Evolutionary conservation across 352 stramenopile species (phyloP).

Genomic region (Pythium graminicola): DNA sequence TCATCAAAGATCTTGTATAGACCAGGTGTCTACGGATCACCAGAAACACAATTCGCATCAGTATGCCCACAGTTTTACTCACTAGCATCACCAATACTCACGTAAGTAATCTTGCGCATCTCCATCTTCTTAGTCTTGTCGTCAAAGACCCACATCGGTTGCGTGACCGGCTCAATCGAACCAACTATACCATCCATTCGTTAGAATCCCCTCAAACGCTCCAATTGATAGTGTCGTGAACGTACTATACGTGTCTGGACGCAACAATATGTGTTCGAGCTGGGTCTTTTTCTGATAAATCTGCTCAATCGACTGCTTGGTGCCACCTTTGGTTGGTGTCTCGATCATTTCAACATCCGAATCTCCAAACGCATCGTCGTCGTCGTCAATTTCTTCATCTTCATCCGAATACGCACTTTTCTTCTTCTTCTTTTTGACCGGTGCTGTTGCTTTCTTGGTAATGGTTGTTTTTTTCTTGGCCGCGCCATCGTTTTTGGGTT

Average conservation of each 20-base stretch:
- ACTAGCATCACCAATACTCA: slow-evolving; percentile 18
- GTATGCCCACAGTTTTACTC: background rate
- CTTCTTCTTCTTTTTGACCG: slow-evolving; percentile 40
- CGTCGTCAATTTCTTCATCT: slow-evolving; percentile 38
- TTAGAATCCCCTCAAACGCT: background rate
- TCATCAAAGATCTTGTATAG: slow-evolving; percentile 99
- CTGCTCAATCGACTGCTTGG: slow-evolving; percentile 77
- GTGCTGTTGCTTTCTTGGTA: slow-evolving; percentile 28
- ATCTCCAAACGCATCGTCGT: slow-evolving; percentile 17
- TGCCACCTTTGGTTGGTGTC: slow-evolving; percentile 27
- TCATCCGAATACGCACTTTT: slow-evolving; percentile 39
- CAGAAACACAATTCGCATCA: background rate
- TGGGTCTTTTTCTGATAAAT: slow-evolving; percentile 98
- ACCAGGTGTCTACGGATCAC: slow-evolving; percentile 72
- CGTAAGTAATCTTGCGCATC: slow-evolving; percentile 89
- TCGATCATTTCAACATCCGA: slow-evolving; percentile 21
- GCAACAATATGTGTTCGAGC: slow-evolving; percentile 96
- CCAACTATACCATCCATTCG: slow-evolving; percentile 67
- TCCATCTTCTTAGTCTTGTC: slow-evolving; percentile 88
- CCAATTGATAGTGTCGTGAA: background rate
- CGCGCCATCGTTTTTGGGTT: slow-evolving; percentile 37
- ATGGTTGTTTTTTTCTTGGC: slow-evolving; percentile 15
- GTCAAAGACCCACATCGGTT: slow-evolving; percentile 92
- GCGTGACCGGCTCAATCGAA: slow-evolving; percentile 90
- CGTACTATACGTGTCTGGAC: slow-evolving; percentile 96